Percentiles rank a stretch among this genome's conserved stretches.
These are phyloP conservation scores for Piromyces sp. DNA, from an alignment of 192 early-diverging fungal genomes.

Conservation along the genomic window DNA sequence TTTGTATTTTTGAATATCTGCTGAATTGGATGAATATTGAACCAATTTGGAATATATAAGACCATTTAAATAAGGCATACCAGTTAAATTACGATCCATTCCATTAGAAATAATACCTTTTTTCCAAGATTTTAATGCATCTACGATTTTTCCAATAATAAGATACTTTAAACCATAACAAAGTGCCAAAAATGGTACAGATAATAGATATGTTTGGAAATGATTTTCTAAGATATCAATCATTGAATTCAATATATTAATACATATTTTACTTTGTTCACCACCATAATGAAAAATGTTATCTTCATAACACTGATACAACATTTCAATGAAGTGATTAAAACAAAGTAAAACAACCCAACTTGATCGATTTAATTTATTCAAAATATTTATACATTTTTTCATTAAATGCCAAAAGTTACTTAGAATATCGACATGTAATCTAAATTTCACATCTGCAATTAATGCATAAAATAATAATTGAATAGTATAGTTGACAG, in stretches of 20 bases:
- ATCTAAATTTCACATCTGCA: neutral
- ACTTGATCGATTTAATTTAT: neutral
- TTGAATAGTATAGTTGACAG: neutral
- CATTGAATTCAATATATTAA: neutral
- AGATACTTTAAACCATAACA: neutral
- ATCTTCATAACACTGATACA: neutral
- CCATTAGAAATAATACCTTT: neutral
- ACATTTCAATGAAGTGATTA: neutral
- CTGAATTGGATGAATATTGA: neutral
- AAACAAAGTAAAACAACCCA: neutral
- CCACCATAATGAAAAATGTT: neutral
- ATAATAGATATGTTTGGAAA: neutral
- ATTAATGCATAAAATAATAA: neutral
- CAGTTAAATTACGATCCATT: neutral
- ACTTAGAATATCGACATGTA: neutral
- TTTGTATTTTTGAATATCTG: neutral
- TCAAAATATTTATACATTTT: neutral
- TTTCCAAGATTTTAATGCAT: neutral
- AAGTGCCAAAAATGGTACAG: neutral
- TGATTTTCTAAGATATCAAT: neutral
- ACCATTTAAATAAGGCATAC: neutral
- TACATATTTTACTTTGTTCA: neutral
- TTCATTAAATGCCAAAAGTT: neutral
- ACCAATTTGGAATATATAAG: neutral
- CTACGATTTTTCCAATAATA: neutral